Conservation (phyloP, 306 rosid genomes). For the Lupinus albus region DNA sequence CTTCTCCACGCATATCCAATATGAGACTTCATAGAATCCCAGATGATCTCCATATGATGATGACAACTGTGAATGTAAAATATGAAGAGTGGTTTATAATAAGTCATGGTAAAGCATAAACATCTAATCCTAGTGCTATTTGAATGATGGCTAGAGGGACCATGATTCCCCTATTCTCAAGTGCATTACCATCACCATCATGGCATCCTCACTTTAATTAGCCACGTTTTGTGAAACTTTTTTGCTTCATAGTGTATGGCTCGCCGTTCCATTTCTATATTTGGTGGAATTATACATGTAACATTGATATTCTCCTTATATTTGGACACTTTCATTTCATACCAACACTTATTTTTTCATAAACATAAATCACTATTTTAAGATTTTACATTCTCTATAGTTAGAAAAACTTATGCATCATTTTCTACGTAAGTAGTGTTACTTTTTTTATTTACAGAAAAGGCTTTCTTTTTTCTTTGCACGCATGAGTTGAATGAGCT, state of each 20-base stretch:
- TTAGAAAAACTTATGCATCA: too few relatives aligned
- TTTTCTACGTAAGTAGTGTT: background rate
- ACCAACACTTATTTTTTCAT: background rate
- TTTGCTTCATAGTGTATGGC: too few relatives aligned
- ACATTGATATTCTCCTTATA: too few relatives aligned
- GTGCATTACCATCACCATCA: slow-evolving; percentile 59
- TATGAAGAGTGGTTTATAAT: slow-evolving; percentile 35
- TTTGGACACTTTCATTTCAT: background rate
- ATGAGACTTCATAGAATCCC: too few relatives aligned
- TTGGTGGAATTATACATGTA: too few relatives aligned
- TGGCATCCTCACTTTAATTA: slow-evolving; percentile 55
- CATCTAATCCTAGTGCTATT: slow-evolving; percentile 48
- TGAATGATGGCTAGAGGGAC: slow-evolving; percentile 57
- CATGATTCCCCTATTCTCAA: slow-evolving; percentile 54
- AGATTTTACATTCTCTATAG: background rate
- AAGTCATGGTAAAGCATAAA: slow-evolving; percentile 38
- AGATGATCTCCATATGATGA: slow-evolving; percentile 30
- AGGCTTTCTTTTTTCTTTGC: slow-evolving; percentile 14
- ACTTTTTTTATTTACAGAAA: slow-evolving; percentile 25
- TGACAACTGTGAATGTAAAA: slow-evolving; percentile 37
- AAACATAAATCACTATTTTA: too few relatives aligned
- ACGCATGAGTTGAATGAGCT: slow-evolving; percentile 33
- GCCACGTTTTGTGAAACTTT: too few relatives aligned
- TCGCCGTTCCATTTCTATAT: too few relatives aligned
- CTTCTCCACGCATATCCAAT: too few relatives aligned